Percentiles rank a stretch among this genome's conserved stretches.
Conservation (phyloP, 495 filamentous ascomycete genomes). For the Penicillium simplicissimum region DNA sequence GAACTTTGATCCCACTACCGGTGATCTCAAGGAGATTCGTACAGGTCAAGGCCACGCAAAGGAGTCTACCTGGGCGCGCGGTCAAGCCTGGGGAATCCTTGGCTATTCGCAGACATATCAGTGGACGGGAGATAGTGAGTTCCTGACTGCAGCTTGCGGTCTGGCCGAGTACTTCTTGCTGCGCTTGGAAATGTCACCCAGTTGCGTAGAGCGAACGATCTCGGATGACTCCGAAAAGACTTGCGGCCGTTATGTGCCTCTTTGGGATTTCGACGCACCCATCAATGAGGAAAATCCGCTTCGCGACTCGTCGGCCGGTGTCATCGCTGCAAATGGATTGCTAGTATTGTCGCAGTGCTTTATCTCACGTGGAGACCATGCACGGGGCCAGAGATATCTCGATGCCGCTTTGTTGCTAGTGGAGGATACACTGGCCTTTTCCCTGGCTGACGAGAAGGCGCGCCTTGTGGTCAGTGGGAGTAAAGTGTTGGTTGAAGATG, state of each 20-base stretch:
- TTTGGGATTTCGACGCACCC: conserved; percentile 47
- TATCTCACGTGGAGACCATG: conserved; percentile 22
- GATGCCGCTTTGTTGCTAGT: conserved; percentile 25
- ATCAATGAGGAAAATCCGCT: conserved; percentile 22
- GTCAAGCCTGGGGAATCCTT: conserved; percentile 48
- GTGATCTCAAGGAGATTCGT: conserved; percentile 31
- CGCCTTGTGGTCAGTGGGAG: conserved; percentile 1
- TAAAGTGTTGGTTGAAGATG: conserved; percentile 11
- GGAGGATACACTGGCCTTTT: conserved; percentile 27
- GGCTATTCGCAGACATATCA: conserved; percentile 45
- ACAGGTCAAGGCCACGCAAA: conserved; percentile 44
- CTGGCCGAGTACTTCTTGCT: conserved; percentile 45
- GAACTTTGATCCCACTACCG: conserved; percentile 42
- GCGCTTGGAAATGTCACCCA: conserved; percentile 15
- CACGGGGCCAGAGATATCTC: conserved; percentile 26
- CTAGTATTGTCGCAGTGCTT: conserved; percentile 29
- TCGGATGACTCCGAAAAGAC: background rate
- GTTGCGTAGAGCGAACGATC: conserved; percentile 15
- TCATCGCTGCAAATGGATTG: conserved; percentile 44
- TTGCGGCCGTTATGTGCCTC: conserved; percentile 30
- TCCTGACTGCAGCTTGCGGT: conserved; percentile 36
- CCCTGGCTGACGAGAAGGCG: conserved; percentile 5
- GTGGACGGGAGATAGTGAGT: conserved; percentile 40
- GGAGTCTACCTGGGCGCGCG: conserved; percentile 42
- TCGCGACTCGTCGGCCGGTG: conserved; percentile 40